Evolutionary conservation across 1,139 yeast genomes (phyloP), one percentile per base, ranked within the genome.

Genomic region (Debaryomyces nepalensis): DNA sequence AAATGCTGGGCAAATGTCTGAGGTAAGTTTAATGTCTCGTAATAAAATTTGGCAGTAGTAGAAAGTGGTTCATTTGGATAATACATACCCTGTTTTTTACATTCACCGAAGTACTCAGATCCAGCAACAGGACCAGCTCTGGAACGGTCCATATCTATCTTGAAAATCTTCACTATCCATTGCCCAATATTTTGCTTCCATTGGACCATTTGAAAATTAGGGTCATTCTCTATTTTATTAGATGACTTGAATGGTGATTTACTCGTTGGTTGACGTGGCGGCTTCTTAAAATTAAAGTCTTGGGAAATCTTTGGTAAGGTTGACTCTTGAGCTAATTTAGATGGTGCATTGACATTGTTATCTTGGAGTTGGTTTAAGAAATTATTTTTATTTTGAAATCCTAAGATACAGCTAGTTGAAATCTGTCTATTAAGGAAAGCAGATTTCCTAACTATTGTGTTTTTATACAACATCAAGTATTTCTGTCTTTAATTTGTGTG

Each of bases 101-200:
- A 90, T 64, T 87, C 82, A 38, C 87, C 91, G 58, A 87, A 87
- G 66, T 90, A 93, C 41, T 79, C 75, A 4, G 93, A 85, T 3
- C 97, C 98, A 2, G 96, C 97, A 50, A 93, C 85, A 0, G 97
- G 91, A 14, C 97, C 98, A 0, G 97, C 85, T 61, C 98, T 79
- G 37, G 93, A 79, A 53, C 81, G 81, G 68, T 91, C 98, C 95
- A 91, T 89, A 65, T 93, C 97, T 46, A 93, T 70, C 50, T 79
- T 75, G 60, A 91, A 84, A 1, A 81, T 47, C 26, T 78, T 74
- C 48, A 91, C 79, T 26, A 88, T 75, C 41, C 77, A 63, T 61
- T 88, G 93, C 49, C 97, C 96, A 29, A 89, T 61, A 4, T 75
- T 69, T 56, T 82, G 84, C 52, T 85, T 81, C 82, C 90, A 84